Conservation (phyloP, 768 basidiomycete species). For the Kwoniella botswanensis region DNA sequence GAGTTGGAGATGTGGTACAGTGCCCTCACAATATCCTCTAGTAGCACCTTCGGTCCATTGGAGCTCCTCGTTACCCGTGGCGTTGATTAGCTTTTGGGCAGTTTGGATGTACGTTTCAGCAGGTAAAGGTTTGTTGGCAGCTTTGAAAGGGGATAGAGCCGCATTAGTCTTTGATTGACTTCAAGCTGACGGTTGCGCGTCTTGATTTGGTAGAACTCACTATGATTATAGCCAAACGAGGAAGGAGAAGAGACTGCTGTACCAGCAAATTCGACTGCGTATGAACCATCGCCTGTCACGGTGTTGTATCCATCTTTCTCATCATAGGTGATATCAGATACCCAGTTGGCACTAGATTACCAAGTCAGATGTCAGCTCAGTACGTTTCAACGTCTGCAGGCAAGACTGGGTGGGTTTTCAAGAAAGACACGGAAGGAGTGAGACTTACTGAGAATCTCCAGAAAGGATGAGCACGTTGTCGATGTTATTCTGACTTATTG, state of each 20-base stretch:
- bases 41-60: constrained; percentile 70
- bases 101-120: constrained; percentile 38
- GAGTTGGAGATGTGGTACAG: not conserved
- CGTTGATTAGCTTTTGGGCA: constrained; percentile 58
- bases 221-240: constrained; percentile 11
- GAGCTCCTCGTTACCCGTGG: constrained; percentile 61
- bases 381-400: constrained; percentile 49
- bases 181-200: not conserved
- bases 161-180: too few relatives aligned
- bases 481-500: constrained; percentile 64
- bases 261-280: constrained; percentile 69
- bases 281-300: constrained; percentile 62
- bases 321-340: constrained; percentile 66
- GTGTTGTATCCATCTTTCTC: constrained; percentile 62
- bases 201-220: constrained; percentile 5
- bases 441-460: constrained; percentile 65
- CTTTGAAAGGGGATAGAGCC: not conserved
- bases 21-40: constrained; percentile 63
- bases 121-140: constrained; percentile 27
- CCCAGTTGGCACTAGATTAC: constrained; percentile 63
- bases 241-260: constrained; percentile 65
- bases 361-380: constrained; percentile 5
- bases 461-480: constrained; percentile 66
- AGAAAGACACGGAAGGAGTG: constrained; percentile 61
- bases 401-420: constrained; percentile 58